phyloP scores from a whole-genome alignment of 495 filamentous ascomycete species.

The Hypoxylon fragiforme region DNA sequence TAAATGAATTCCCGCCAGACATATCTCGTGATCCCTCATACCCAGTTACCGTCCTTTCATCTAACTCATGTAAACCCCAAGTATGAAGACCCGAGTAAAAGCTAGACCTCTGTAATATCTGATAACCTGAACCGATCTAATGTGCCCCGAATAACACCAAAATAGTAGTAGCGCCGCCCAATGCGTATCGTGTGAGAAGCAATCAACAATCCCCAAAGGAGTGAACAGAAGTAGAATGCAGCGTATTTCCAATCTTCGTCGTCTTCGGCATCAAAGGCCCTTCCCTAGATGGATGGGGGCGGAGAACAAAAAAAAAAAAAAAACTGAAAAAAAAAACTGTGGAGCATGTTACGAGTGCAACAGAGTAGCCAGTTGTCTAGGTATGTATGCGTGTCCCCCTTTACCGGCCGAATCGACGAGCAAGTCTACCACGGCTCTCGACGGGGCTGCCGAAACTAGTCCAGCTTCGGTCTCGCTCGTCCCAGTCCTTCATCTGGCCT shows the following conservation, averaged over 20 bases:
- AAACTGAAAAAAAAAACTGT: no score
- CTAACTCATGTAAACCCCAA: conserved; percentile 22
- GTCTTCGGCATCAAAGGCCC: background rate
- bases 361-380: background rate
- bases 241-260: background rate
- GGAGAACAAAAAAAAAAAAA: no score
- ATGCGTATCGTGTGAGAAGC: conserved; percentile 15
- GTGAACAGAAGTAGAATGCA: conserved; percentile 21
- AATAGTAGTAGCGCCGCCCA: conserved; percentile 30
- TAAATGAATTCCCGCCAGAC: conserved; percentile 16
- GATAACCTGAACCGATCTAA: conserved; percentile 28
- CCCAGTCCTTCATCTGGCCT: conserved; percentile 52
- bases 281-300: no score
- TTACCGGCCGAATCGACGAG: conserved; percentile 41
- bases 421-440: conserved; percentile 39
- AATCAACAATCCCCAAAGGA: conserved; percentile 11
- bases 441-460: conserved; percentile 44
- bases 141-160: conserved; percentile 26
- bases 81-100: conserved; percentile 9
- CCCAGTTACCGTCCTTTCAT: conserved; percentile 32
- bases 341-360: background rate
- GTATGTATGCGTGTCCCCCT: background rate
- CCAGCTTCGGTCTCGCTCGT: conserved; percentile 53
- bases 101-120: no score
- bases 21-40: conserved; percentile 31